These are phyloP conservation scores for Suillus luteus DNA, from an alignment of 768 basidiomycete species.

Conservation along the genomic window DNA sequence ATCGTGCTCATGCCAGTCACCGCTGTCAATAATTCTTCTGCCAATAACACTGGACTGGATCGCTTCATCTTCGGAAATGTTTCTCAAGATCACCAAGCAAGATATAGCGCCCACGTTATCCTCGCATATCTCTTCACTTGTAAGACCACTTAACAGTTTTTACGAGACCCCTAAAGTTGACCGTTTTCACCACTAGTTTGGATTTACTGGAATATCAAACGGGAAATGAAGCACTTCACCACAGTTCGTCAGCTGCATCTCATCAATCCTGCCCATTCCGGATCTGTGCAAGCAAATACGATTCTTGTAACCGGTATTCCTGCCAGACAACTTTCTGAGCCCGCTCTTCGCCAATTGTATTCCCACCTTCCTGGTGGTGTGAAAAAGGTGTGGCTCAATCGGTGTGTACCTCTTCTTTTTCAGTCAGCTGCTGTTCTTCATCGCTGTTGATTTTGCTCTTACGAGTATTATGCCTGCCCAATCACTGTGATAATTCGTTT, in stretches of 20 bases:
- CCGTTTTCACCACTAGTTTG: constrained; percentile 52
- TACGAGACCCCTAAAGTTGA: constrained; percentile 2
- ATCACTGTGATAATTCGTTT: not conserved
- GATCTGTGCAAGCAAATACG: constrained; percentile 84
- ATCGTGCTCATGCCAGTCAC: constrained; percentile 77
- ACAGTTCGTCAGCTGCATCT: constrained; percentile 81
- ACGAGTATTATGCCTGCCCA: not conserved
- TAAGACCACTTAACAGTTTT: constrained; percentile 38
- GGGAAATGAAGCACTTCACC: constrained; percentile 82
- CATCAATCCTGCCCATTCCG: constrained; percentile 69
- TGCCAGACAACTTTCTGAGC: constrained; percentile 69
- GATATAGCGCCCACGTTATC: constrained; percentile 81
- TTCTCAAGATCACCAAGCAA: constrained; percentile 41
- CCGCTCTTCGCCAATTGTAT: constrained; percentile 67
- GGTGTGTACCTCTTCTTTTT: constrained; percentile 41
- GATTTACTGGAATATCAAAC: constrained; percentile 80
- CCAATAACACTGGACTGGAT: constrained; percentile 58
- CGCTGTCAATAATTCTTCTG: constrained; percentile 49
- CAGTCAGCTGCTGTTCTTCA: not conserved
- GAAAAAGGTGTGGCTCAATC: constrained; percentile 89
- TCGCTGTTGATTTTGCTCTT: not conserved
- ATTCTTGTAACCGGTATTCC: constrained; percentile 92
- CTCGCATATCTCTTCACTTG: constrained; percentile 78
- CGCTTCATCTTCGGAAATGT: constrained; percentile 85
- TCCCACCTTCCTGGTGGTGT: constrained; percentile 89